Conservation (phyloP, 768 basidiomycete genomes). For the Leccinum rimulosum region DNA sequence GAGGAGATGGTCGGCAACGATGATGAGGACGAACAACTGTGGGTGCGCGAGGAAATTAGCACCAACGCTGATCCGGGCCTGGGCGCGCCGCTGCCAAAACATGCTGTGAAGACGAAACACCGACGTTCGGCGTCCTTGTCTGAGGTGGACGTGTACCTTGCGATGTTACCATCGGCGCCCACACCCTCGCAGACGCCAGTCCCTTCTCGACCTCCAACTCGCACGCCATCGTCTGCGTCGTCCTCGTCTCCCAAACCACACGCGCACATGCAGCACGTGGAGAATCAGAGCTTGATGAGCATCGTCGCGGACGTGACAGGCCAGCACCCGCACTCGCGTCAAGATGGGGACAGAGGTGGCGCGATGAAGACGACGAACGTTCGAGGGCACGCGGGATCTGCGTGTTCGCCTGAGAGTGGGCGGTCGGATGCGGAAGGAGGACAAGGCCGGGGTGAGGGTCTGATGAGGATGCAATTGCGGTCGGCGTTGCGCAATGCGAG, state of each 20-base stretch:
- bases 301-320: conserved; percentile 63
- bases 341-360: conserved; percentile 12
- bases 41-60: too few relatives aligned
- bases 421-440: background rate
- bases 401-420: background rate
- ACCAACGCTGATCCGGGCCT: background rate
- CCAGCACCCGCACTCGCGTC: conserved; percentile 28
- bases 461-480: conserved; percentile 50
- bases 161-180: background rate
- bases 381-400: background rate
- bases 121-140: conserved; percentile 21
- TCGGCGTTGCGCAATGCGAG: conserved; percentile 61
- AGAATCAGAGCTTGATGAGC: conserved; percentile 53
- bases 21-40: too few relatives aligned
- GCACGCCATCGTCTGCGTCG: background rate
- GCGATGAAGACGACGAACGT: background rate
- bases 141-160: background rate
- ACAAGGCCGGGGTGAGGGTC: conserved; percentile 16
- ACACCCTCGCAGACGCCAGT: background rate
- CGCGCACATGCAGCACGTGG: background rate
- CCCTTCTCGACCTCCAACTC: background rate
- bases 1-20: conserved; percentile 8
- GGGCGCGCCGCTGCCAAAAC: background rate
- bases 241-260: conserved; percentile 8
- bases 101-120: background rate